phyloP scores from a whole-genome alignment of 306 rosid species.

The Malus asiatica region DNA sequence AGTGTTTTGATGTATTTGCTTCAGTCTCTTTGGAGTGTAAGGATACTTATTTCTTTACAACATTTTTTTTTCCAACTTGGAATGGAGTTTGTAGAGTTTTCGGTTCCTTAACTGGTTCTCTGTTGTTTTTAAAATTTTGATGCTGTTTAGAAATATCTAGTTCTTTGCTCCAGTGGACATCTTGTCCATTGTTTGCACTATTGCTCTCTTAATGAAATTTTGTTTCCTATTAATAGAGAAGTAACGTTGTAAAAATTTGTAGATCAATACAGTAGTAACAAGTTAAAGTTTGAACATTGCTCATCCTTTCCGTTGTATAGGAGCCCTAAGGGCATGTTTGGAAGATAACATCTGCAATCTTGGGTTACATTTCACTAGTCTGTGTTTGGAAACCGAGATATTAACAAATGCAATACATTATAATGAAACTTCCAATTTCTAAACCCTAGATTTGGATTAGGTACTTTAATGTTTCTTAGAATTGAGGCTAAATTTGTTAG shows the following conservation, averaged over 20 bases:
- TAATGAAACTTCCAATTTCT: background rate
- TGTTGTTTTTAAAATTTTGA: background rate
- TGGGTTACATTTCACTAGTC: background rate
- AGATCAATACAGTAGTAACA: background rate
- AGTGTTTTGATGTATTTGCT: constrained; percentile 36
- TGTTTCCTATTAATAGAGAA: background rate
- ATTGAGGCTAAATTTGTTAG: too few relatives aligned
- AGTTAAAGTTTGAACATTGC: background rate
- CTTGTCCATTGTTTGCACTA: background rate
- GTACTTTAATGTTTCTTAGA: too few relatives aligned
- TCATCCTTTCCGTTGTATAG: background rate
- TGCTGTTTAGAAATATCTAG: background rate
- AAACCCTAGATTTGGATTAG: too few relatives aligned
- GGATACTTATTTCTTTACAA: background rate
- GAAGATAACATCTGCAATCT: background rate
- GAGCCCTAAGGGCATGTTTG: background rate
- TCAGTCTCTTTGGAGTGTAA: background rate
- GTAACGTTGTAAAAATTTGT: background rate
- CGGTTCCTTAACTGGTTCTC: background rate
- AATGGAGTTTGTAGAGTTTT: too few relatives aligned
- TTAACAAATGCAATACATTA: background rate
- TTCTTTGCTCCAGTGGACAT: background rate
- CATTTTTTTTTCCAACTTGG: background rate
- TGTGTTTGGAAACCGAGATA: background rate
- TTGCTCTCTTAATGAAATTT: background rate